Evolutionary conservation across 2,329 filamentous ascomycete species (phyloP).

Genomic region (Phoma sp.): DNA sequence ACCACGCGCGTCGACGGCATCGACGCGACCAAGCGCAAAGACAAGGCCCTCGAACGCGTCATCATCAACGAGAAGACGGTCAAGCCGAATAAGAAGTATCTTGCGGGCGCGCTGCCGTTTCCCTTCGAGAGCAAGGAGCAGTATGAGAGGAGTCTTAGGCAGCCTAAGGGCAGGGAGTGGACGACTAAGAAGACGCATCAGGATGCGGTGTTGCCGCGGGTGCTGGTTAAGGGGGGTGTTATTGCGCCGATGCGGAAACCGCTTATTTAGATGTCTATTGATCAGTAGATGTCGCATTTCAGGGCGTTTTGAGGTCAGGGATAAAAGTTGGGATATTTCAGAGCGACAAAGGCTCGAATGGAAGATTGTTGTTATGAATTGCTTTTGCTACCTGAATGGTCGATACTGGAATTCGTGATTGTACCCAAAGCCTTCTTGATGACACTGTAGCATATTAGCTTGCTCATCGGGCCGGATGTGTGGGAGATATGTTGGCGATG

Average conservation of each 20-base stretch:
- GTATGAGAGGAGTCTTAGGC: conserved; percentile 85
- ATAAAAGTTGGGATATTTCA: no score
- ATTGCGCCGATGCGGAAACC: conserved; percentile 90
- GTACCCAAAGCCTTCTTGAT: no score
- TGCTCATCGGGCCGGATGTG: no score
- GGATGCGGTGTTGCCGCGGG: conserved; percentile 83
- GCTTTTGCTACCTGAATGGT: no score
- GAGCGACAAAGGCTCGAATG: no score
- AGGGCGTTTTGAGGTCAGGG: background rate
- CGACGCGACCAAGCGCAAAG: conserved; percentile 78
- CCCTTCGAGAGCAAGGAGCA: conserved; percentile 87
- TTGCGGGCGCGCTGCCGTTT: conserved; percentile 84
- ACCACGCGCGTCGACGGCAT: conserved; percentile 73
- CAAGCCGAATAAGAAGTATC: conserved; percentile 90
- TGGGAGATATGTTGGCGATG: no score
- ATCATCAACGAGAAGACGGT: conserved; percentile 92
- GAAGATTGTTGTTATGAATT: no score
- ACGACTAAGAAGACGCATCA: conserved; percentile 96
- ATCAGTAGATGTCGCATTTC: background rate
- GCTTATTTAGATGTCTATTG: conserved; percentile 45
- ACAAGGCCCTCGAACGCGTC: conserved; percentile 81
- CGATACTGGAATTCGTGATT: no score
- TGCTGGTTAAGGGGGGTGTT: conserved; percentile 92
- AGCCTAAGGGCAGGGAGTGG: conserved; percentile 95
- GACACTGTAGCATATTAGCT: no score